Conservation (phyloP, 495 filamentous ascomycete genomes). For the Penicillium paxilli region DNA sequence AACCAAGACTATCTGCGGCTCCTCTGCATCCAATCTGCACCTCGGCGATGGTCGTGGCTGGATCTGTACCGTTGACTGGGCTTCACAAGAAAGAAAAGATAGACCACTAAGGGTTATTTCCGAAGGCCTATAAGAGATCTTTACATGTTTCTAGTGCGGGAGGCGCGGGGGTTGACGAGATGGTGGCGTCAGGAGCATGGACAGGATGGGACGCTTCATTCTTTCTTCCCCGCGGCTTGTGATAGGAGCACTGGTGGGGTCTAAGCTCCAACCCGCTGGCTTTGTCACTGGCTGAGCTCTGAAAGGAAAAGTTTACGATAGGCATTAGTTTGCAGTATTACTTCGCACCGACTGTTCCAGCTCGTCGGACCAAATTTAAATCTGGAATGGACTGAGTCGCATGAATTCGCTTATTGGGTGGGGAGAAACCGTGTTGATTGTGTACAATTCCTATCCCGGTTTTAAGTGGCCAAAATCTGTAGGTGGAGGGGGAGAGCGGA, state of each 20-base stretch:
- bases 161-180: slow-evolving; percentile 1
- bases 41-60: background rate
- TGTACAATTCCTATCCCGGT: background rate
- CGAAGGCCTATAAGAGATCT: background rate
- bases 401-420: slow-evolving; percentile 8
- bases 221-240: slow-evolving; percentile 15
- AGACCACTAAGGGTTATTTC: background rate
- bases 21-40: slow-evolving; percentile 4
- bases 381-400: slow-evolving; percentile 6
- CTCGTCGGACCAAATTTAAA: slow-evolving; percentile 14
- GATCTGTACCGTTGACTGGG: slow-evolving; percentile 1
- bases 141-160: background rate
- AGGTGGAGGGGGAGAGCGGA: background rate
- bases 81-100: background rate
- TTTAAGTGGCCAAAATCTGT: background rate
- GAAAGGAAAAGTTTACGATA: slow-evolving; percentile 7
- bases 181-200: slow-evolving; percentile 12
- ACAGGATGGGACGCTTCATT: slow-evolving; percentile 8
- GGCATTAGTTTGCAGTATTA: slow-evolving; percentile 3
- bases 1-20: slow-evolving; percentile 18
- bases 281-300: slow-evolving; percentile 9
- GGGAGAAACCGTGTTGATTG: background rate
- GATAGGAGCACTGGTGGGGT: slow-evolving; percentile 22
- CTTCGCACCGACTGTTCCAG: slow-evolving; percentile 16
- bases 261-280: slow-evolving; percentile 13